Evolutionary conservation across 495 filamentous ascomycete species (phyloP), one percentile per base, ranked within the genome.

Genomic region (Physcia stellaris): DNA sequence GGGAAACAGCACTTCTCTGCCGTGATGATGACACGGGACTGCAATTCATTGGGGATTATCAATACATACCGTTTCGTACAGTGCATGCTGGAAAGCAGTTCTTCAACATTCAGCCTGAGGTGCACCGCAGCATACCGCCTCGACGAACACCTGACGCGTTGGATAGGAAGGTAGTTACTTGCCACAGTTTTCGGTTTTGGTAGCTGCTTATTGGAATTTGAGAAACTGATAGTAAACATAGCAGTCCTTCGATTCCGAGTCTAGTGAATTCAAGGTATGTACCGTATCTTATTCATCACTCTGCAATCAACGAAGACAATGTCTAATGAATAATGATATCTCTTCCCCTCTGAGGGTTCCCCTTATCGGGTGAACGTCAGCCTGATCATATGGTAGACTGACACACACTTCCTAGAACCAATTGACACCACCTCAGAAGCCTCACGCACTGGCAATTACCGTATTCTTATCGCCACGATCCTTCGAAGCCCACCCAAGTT

Each of bases 41-140:
- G 23, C 47, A 40, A 15, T 61, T 57, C 24, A 10, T 55, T 13
- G 53, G 53, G 11, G 22, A 20, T 13, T 12, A 44, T 18, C 19
- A 43, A 24, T 48, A 54, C 32, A 34, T 55, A 28, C 52, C 53
- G 2, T 42, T 56, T 21, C 50, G 45, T 36, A 40, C 55, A 33
- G 52, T 55, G 11, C 46, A 41, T n/a, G 47, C 49, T 5, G 51
- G 51, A 28, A 32, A 40, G 21, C 39, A 49, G 6, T 26, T 48
- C 12, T 48, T 52, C 31, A 19, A n/a, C n/a, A n/a, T n/a, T n/a
- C n/a, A n/a, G n/a, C n/a, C n/a, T n/a, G n/a, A n/a, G n/a, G n/a
- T n/a, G n/a, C n/a, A n/a, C n/a, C n/a, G n/a, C n/a, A n/a, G n/a
- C n/a, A 52, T 32, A 7, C 26, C 26, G 13, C 9, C 26, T 7